Evolutionary conservation across 2,329 filamentous ascomycete species (phyloP).

Genomic region (Fusarium udum): DNA sequence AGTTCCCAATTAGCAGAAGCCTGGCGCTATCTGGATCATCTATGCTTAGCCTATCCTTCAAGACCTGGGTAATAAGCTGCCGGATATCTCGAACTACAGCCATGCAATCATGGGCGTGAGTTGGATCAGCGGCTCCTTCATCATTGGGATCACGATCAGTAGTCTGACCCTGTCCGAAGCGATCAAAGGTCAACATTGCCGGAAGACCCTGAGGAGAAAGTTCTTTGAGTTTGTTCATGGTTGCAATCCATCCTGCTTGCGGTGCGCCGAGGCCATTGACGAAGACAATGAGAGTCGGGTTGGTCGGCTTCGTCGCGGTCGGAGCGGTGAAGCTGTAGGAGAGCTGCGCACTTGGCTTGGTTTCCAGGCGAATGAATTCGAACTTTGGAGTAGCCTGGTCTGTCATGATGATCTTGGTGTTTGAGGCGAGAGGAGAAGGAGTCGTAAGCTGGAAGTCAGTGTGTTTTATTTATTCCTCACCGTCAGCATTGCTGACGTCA

Average conservation of each 20-base stretch:
- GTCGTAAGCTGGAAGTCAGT: not conserved
- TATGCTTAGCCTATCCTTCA: not conserved
- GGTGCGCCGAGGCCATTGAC: constrained; percentile 39
- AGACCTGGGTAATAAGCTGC: constrained; percentile 24
- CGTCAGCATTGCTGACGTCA: constrained; percentile 23
- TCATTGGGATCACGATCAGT: constrained; percentile 59
- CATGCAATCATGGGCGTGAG: constrained; percentile 58
- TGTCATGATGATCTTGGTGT: not conserved
- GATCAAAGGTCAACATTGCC: constrained; percentile 64
- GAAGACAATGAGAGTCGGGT: constrained; percentile 29
- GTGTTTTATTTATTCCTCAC: not conserved
- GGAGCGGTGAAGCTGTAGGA: constrained; percentile 25
- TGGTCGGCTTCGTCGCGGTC: not conserved
- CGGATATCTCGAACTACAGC: constrained; percentile 45
- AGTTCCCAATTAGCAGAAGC: constrained; percentile 33
- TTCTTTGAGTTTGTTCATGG: constrained; percentile 13
- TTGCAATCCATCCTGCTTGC: constrained; percentile 23
- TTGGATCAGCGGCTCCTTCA: constrained; percentile 44
- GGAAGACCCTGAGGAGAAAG: constrained; percentile 33
- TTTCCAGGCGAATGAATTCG: constrained; percentile 20
- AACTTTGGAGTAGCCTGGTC: not conserved
- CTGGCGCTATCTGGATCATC: not conserved
- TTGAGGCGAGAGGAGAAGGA: accelerated
- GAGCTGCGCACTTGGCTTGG: constrained; percentile 30
- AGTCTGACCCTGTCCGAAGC: constrained; percentile 63